A percentile compares a stretch with the other conserved stretches of the same genome.
Conservation (phyloP, 2,329 filamentous ascomycete species). For the Ascomycota sp. region DNA sequence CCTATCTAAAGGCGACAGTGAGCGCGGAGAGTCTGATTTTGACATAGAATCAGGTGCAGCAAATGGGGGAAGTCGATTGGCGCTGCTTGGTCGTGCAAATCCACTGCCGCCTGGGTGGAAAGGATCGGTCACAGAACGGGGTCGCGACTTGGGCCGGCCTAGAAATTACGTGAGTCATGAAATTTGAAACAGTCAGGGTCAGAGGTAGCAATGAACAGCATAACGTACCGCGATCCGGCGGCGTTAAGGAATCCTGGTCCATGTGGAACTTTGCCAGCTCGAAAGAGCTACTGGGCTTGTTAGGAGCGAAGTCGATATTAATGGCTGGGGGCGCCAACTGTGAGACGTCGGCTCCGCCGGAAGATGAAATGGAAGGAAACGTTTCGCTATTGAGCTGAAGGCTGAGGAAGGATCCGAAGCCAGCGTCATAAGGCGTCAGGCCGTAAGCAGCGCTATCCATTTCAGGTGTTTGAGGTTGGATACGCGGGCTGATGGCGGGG, state of each 20-base stretch:
- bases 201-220: background rate
- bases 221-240: constrained; percentile 47
- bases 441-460: constrained; percentile 25
- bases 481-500: constrained; percentile 43
- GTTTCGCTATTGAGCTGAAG: constrained; percentile 22
- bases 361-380: constrained; percentile 29
- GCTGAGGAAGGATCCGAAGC: constrained; percentile 18
- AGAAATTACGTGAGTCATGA: background rate
- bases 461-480: constrained; percentile 35
- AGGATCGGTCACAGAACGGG: constrained; percentile 37
- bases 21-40: constrained; percentile 29
- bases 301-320: constrained; percentile 80
- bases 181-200: background rate
- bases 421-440: constrained; percentile 18
- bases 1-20: constrained; percentile 38
- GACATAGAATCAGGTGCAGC: constrained; percentile 22
- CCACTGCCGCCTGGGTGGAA: constrained; percentile 27
- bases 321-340: constrained; percentile 86
- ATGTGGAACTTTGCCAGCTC: constrained; percentile 38
- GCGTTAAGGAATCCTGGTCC: constrained; percentile 63
- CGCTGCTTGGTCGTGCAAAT: constrained; percentile 18
- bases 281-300: constrained; percentile 18
- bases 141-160: constrained; percentile 29
- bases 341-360: constrained; percentile 37
- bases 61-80: constrained; percentile 28